A percentile compares a stretch with the other conserved stretches of the same genome.
Evolutionary conservation across 2,329 filamentous ascomycete genomes (phyloP).

Genomic region (Fusarium humuli): DNA sequence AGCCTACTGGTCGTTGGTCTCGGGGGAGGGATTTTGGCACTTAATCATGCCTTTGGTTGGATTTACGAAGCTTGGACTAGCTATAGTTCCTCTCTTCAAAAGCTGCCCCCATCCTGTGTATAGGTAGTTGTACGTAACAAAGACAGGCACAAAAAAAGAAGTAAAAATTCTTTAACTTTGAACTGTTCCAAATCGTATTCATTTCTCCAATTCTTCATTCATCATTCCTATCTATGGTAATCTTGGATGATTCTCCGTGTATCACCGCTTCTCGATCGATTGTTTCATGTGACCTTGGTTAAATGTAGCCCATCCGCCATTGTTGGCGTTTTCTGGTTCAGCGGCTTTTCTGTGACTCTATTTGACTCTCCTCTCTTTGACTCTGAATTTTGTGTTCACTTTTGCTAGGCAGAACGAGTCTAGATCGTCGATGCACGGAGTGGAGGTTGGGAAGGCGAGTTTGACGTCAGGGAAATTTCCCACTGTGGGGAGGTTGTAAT

Average conservation of each 20-base stretch:
- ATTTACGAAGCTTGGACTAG: slow-evolving; percentile 39
- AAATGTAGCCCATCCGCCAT: neutral
- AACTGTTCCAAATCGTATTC: slow-evolving; percentile 28
- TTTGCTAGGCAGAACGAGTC: slow-evolving; percentile 2
- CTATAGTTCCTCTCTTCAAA: slow-evolving; percentile 38
- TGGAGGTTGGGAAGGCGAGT: slow-evolving; percentile 3
- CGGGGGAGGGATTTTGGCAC: slow-evolving; percentile 40
- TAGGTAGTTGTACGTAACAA: slow-evolving; percentile 52
- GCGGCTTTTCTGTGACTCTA: neutral
- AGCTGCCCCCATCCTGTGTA: slow-evolving; percentile 48
- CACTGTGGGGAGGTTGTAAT: slow-evolving; percentile 40
- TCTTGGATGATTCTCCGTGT: neutral
- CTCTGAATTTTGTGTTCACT: neutral
- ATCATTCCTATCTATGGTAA: neutral
- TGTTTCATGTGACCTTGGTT: neutral
- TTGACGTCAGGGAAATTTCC: slow-evolving; percentile 44
- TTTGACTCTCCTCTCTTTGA: neutral
- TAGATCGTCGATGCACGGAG: slow-evolving; percentile 37
- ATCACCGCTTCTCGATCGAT: neutral
- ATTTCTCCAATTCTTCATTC: slow-evolving; percentile 18
- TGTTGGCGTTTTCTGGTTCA: neutral
- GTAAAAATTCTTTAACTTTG: slow-evolving; percentile 48
- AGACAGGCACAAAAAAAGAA: slow-evolving; percentile 54
- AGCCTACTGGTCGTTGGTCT: slow-evolving; percentile 21
- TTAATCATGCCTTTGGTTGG: slow-evolving; percentile 37